A percentile compares a stretch with the other conserved stretches of the same genome.
phyloP scores from a whole-genome alignment of 306 rosid species.

The Purshia tridentata region DNA sequence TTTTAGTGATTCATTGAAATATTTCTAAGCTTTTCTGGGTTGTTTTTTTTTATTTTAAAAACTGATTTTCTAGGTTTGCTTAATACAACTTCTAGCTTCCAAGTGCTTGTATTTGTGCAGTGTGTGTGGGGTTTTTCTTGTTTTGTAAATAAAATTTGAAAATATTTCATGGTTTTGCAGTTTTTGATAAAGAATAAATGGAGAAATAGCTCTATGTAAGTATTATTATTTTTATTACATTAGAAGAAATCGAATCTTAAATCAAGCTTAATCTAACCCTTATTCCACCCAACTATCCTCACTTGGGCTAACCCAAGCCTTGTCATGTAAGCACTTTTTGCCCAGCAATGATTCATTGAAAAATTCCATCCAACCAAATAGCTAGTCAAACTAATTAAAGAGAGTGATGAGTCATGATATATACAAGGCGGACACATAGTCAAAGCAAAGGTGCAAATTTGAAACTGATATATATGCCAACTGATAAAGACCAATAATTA shows the following conservation, averaged over 20 bases:
- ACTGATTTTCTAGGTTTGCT: no score
- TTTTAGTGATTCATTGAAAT: not conserved
- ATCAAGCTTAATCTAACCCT: no score
- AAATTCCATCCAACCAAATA: not conserved
- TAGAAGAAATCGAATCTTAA: no score
- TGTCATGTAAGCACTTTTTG: not conserved
- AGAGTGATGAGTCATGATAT: not conserved
- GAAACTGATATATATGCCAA: not conserved
- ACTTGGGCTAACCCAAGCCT: no score
- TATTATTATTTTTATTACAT: no score
- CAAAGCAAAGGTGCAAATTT: not conserved
- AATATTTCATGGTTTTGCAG: not conserved
- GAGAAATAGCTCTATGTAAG: not conserved
- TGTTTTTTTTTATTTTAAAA: not conserved
- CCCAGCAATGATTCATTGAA: not conserved
- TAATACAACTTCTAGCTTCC: no score
- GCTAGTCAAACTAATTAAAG: slow-evolving; percentile 1
- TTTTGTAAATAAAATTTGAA: not conserved
- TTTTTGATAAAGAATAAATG: not conserved
- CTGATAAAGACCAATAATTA: not conserved
- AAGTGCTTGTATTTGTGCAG: no score
- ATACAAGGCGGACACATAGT: not conserved
- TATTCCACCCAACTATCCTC: no score
- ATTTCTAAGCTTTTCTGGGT: not conserved
- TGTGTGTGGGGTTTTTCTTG: not conserved